A percentile compares a stretch with the other conserved stretches of the same genome.
phyloP scores from a whole-genome alignment of 345 rosid genomes.

The Turnera subulata region DNA sequence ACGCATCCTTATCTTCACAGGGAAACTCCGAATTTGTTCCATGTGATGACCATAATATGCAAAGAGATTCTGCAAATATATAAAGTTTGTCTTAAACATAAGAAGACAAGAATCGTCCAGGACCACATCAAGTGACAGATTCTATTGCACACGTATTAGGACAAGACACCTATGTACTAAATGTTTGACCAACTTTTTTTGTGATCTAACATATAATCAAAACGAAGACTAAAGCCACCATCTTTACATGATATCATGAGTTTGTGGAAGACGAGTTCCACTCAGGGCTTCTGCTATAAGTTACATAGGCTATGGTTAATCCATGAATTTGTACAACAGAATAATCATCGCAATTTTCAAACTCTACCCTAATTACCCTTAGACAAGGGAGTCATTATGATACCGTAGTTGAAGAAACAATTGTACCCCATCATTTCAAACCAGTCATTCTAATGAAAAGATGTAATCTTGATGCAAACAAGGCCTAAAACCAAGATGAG shows the following conservation, averaged over 20 bases:
- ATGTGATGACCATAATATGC: conserved; percentile 16
- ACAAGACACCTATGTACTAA: conserved; percentile 21
- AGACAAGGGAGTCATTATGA: no score
- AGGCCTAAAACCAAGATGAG: no score
- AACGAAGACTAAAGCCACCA: conserved; percentile 11
- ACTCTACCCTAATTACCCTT: no score
- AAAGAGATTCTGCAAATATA: conserved; percentile 22
- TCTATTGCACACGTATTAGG: conserved; percentile 21
- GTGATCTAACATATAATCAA: conserved; percentile 6
- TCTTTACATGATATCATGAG: not conserved
- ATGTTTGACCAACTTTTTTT: conserved; percentile 16
- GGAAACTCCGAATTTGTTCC: conserved; percentile 22
- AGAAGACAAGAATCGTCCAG: conserved; percentile 30
- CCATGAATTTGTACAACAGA: no score
- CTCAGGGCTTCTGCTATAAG: not conserved
- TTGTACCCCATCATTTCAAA: no score
- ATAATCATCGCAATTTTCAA: no score
- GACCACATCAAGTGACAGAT: conserved; percentile 28
- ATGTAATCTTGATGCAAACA: no score
- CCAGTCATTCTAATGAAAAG: no score
- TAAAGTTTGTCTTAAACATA: conserved; percentile 29
- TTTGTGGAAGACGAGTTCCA: not conserved
- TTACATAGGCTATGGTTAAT: no score
- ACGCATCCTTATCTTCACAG: conserved; percentile 14
- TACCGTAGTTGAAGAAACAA: no score